Conservation (phyloP, 306 rosid genomes). For the Mucuna pruriens region DNA sequence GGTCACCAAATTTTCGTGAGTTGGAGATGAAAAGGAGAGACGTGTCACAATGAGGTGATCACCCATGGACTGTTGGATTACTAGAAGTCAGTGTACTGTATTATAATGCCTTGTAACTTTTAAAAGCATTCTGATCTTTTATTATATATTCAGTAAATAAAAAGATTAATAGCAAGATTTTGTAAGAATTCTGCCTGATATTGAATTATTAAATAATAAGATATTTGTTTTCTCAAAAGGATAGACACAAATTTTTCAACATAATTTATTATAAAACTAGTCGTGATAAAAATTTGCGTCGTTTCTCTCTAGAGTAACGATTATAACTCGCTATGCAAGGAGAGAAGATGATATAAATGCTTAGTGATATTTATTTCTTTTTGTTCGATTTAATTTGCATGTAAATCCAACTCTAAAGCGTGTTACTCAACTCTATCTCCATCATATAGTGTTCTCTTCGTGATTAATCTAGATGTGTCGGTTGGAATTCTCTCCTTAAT, state of each 20-base stretch:
- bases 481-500: no score
- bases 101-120: no score
- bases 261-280: no score
- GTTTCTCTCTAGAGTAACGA: background rate
- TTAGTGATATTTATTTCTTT: background rate
- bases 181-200: background rate
- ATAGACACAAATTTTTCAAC: background rate
- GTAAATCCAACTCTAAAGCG: background rate
- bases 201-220: background rate
- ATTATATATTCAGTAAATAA: no score
- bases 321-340: background rate
- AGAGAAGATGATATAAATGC: background rate
- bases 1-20: constrained; percentile 49
- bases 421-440: constrained; percentile 53
- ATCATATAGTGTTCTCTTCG: constrained; percentile 20
- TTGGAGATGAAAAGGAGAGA: constrained; percentile 29
- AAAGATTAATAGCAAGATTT: background rate
- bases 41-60: constrained; percentile 35
- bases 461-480: constrained; percentile 48
- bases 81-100: background rate
- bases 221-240: background rate
- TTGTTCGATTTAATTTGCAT: background rate
- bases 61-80: constrained; percentile 31
- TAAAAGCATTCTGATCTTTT: no score
- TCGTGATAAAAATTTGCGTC: background rate